These are phyloP conservation scores for Ambrosiella beaveri DNA, from an alignment of 2,329 filamentous ascomycete genomes.

Conservation along the genomic window DNA sequence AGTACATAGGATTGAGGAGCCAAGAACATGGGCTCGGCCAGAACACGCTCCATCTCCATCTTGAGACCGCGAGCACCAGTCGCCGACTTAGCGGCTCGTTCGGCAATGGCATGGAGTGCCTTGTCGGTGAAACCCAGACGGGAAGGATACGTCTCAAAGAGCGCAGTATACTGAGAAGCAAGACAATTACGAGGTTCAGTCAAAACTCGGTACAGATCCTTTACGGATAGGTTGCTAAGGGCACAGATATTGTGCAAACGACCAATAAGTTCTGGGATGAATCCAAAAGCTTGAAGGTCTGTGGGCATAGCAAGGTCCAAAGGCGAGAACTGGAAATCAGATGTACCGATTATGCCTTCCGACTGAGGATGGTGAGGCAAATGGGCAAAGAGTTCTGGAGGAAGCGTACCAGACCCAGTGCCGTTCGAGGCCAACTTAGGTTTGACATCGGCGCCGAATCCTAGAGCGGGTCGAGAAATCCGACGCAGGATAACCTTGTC, in stretches of 20 bases:
- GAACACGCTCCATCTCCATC: slow-evolving; percentile 63
- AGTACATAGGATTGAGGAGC: slow-evolving; percentile 60
- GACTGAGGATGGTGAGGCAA: slow-evolving; percentile 35
- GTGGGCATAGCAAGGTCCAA: slow-evolving; percentile 58
- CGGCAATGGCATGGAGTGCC: slow-evolving; percentile 66
- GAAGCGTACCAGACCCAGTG: slow-evolving; percentile 38
- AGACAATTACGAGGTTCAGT: slow-evolving; percentile 85
- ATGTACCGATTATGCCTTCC: slow-evolving; percentile 17
- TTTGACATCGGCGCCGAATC: slow-evolving; percentile 74
- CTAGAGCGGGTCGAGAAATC: slow-evolving; percentile 72
- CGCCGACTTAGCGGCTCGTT: slow-evolving; percentile 37
- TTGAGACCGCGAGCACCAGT: slow-evolving; percentile 69
- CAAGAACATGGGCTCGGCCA: slow-evolving; percentile 69
- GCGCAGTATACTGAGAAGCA: slow-evolving; percentile 70
- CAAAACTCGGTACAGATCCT: slow-evolving; percentile 65
- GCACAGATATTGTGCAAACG: slow-evolving; percentile 82
- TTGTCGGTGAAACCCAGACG: slow-evolving; percentile 69
- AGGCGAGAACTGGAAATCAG: slow-evolving; percentile 28
- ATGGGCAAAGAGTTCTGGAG: slow-evolving; percentile 41
- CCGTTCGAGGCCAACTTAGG: slow-evolving; percentile 25
- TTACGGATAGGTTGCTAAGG: slow-evolving; percentile 52
- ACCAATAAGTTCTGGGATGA: slow-evolving; percentile 93
- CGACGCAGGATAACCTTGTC: slow-evolving; percentile 76
- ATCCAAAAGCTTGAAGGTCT: slow-evolving; percentile 70
- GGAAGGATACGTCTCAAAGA: slow-evolving; percentile 66